These are phyloP conservation scores for Lignosus rhinocerotis DNA, from an alignment of 1,284 basidiomycete species.

Conservation along the genomic window DNA sequence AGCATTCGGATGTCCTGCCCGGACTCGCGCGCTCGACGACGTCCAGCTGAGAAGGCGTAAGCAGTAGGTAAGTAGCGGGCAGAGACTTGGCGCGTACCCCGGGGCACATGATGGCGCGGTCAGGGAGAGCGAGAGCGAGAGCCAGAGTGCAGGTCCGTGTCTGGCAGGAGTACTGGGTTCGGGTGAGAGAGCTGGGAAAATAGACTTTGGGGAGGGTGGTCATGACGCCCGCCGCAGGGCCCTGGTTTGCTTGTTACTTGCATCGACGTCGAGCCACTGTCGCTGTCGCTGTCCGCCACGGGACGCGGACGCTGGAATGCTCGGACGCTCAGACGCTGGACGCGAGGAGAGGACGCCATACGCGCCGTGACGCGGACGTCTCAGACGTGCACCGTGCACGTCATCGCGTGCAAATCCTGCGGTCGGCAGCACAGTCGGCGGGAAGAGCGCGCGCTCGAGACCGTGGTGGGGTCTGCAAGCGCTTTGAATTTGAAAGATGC, in stretches of 20 bases:
- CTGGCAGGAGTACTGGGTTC: background rate
- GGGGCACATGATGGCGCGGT: background rate
- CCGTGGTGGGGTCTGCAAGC: no score
- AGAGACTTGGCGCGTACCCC: background rate
- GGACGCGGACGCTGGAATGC: no score
- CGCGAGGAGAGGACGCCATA: no score
- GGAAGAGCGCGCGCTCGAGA: background rate
- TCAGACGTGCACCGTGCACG: background rate
- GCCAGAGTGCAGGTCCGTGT: background rate
- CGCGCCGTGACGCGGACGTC: no score
- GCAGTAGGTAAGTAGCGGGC: background rate
- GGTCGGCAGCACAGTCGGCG: background rate
- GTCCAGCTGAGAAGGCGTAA: background rate
- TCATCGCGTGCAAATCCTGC: background rate
- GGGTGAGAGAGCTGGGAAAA: background rate
- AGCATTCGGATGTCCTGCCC: conserved; percentile 11
- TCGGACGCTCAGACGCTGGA: no score
- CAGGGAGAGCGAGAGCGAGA: background rate
- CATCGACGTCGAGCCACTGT: no score
- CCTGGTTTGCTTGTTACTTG: background rate
- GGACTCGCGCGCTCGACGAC: conserved; percentile 1
- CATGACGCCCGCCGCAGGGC: background rate
- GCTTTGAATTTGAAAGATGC: conserved; percentile 5
- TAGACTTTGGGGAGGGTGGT: conserved; percentile 1
- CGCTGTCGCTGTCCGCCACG: no score